These are phyloP conservation scores for Rhododendron henanense DNA, from an alignment of 148 eudicot genomes.

Conservation along the genomic window DNA sequence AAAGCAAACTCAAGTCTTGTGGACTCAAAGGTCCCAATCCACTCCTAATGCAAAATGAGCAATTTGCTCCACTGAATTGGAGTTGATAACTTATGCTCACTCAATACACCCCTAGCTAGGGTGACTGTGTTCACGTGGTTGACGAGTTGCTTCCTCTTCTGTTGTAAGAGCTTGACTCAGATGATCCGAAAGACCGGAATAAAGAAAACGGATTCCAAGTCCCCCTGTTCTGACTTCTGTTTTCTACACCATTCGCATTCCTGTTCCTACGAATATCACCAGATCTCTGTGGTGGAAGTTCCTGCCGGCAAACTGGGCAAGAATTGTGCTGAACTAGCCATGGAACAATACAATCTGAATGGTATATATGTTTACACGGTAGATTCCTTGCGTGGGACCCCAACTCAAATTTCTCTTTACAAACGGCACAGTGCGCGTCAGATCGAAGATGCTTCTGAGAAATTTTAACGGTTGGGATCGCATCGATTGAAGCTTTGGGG, in stretches of 20 bases:
- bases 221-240: slow-evolving; percentile 1
- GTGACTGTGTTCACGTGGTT: slow-evolving; percentile 6
- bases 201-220: slow-evolving; percentile 25
- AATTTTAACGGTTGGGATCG: slow-evolving; percentile 39
- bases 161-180: slow-evolving; percentile 11
- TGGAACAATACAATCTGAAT: slow-evolving; percentile 50
- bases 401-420: slow-evolving; percentile 44
- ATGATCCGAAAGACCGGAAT: slow-evolving; percentile 34
- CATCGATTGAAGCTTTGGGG: slow-evolving; percentile 36
- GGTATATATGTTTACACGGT: slow-evolving; percentile 50
- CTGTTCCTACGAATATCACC: slow-evolving; percentile 9
- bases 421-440: too few species aligned
- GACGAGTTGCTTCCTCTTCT: slow-evolving; percentile 19
- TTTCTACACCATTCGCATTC: not conserved
- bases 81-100: not conserved
- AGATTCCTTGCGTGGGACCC: slow-evolving; percentile 40
- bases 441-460: slow-evolving; percentile 31
- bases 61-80: slow-evolving; percentile 1
- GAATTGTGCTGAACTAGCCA: slow-evolving; percentile 43
- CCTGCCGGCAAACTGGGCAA: slow-evolving; percentile 51
- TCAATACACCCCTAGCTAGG: not conserved
- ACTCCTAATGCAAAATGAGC: not conserved
- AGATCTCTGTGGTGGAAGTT: slow-evolving; percentile 13
- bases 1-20: not conserved
- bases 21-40: not conserved